Evolutionary conservation across 345 rosid genomes (phyloP).

Genomic region (Viola odorata): DNA sequence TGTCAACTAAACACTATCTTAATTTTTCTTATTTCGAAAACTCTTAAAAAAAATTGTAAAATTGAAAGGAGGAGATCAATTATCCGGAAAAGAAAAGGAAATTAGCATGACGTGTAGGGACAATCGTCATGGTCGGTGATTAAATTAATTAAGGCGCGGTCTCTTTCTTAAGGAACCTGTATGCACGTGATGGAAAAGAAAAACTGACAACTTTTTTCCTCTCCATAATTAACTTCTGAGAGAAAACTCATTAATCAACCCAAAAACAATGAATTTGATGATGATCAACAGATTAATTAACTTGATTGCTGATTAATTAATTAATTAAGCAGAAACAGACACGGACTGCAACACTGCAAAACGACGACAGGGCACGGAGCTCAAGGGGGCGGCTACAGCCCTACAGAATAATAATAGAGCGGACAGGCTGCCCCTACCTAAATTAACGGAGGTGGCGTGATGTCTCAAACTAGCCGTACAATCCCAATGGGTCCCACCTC

Average conservation of each 20-base stretch:
- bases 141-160: conserved; percentile 2
- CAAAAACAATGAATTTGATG: background rate
- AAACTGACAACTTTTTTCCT: background rate
- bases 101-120: conserved; percentile 14
- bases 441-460: conserved; percentile 57
- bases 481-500: conserved; percentile 3
- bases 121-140: conserved; percentile 34
- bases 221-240: background rate
- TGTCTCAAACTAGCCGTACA: conserved; percentile 33
- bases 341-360: background rate
- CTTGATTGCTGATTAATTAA: background rate
- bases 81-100: background rate
- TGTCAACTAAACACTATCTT: too few species aligned
- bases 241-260: background rate
- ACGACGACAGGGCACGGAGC: conserved; percentile 38
- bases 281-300: background rate
- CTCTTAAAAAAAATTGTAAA: too few species aligned
- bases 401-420: background rate
- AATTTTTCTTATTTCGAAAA: too few species aligned
- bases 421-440: conserved; percentile 26
- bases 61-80: too few species aligned
- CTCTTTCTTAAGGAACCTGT: background rate
- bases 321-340: background rate
- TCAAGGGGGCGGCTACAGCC: conserved; percentile 19
- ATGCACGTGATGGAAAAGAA: conserved; percentile 23